phyloP scores from a whole-genome alignment of 768 basidiomycete genomes.

The Calocybe cyanea region DNA sequence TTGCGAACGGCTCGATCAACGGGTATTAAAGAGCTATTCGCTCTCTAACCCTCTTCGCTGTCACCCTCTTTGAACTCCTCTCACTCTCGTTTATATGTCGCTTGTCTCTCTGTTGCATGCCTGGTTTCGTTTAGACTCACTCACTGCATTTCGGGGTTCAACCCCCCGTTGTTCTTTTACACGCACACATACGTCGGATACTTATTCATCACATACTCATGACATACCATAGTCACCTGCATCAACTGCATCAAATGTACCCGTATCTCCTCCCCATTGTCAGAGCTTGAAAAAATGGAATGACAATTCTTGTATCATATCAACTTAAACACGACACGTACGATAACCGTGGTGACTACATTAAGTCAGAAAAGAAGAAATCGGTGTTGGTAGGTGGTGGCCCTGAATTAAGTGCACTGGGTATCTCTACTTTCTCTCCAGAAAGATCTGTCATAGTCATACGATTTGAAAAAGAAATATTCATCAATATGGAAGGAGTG shows the following conservation, averaged over 20 bases:
- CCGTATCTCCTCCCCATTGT: constrained; percentile 10
- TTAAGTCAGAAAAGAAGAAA: constrained; percentile 79
- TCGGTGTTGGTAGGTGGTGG: constrained; percentile 76
- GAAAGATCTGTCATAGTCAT: constrained; percentile 62
- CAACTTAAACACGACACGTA: constrained; percentile 16
- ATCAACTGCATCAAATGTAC: constrained; percentile 54
- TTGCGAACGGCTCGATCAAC: constrained; percentile 25
- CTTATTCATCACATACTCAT: constrained; percentile 12
- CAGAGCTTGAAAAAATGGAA: constrained; percentile 14
- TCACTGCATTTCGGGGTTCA: constrained; percentile 65
- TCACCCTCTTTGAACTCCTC: constrained; percentile 12
- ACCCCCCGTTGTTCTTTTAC: constrained; percentile 64
- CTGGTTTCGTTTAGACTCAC: constrained; percentile 21
- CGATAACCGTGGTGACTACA: constrained; percentile 19
- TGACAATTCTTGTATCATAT: constrained; percentile 22
- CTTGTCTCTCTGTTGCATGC: constrained; percentile 25
- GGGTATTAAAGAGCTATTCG: constrained; percentile 15
- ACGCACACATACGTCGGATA: constrained; percentile 26
- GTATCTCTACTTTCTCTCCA: constrained; percentile 87
- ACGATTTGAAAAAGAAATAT: constrained; percentile 5
- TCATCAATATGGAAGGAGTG: not conserved
- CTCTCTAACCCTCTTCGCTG: constrained; percentile 9
- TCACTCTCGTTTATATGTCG: constrained; percentile 24
- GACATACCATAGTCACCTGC: constrained; percentile 30
- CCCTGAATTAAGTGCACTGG: constrained; percentile 72